Conservation (phyloP, 2,329 filamentous ascomycete species). For the Fusarium illudens region DNA sequence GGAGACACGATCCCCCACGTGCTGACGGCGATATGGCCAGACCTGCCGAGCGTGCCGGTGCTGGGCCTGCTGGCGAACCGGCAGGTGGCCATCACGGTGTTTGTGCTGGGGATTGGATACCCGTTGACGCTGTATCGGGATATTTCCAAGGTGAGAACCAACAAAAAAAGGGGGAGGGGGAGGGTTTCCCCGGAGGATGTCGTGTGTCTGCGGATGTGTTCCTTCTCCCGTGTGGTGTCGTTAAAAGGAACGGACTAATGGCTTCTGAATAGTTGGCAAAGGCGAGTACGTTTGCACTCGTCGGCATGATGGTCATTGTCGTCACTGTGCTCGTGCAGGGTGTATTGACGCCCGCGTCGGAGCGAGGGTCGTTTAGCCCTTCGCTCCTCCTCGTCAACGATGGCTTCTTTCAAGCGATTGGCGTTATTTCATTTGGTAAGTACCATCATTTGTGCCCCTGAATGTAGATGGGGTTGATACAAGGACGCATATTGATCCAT, state of each 20-base stretch:
- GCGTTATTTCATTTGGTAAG: conserved; percentile 95
- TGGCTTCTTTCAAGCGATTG: conserved; percentile 94
- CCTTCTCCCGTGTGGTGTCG: not conserved
- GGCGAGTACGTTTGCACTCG: conserved; percentile 89
- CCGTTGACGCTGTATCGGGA: conserved; percentile 94
- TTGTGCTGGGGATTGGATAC: conserved; percentile 85
- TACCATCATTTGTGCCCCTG: not conserved
- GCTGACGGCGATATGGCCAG: conserved; percentile 81
- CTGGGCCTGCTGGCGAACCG: conserved; percentile 84
- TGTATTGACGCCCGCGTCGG: conserved; percentile 73
- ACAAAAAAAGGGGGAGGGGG: not conserved
- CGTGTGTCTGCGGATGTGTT: not conserved
- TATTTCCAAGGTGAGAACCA: conserved; percentile 82
- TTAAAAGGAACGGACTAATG: conserved; percentile 18
- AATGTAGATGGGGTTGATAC: not conserved
- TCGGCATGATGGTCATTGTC: conserved; percentile 93
- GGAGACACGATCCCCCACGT: conserved; percentile 97
- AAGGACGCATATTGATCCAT: not conserved
- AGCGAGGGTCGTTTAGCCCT: conserved; percentile 74
- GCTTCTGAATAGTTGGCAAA: conserved; percentile 76
- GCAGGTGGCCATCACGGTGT: conserved; percentile 85
- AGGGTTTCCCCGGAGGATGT: not conserved
- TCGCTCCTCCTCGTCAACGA: conserved; percentile 80
- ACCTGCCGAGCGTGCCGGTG: conserved; percentile 74
- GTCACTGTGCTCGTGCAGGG: conserved; percentile 88